Conservation (phyloP, 805 yeast genomes). For the Priceomyces fermenticarens region DNA sequence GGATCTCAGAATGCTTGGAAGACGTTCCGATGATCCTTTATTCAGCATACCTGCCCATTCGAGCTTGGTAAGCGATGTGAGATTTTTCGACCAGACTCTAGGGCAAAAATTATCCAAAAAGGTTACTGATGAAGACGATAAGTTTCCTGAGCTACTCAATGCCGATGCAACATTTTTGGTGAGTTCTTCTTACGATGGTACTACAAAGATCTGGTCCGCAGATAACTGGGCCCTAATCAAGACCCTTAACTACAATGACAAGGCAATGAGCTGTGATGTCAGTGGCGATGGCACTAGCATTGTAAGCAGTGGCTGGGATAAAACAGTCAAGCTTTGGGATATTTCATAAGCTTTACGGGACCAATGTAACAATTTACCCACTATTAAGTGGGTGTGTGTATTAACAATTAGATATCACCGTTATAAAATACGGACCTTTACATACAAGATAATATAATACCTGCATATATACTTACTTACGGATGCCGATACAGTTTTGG, state of each 20-base stretch:
- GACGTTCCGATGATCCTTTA: conserved; percentile 27
- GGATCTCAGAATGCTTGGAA: conserved; percentile 62
- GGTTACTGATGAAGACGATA: conserved; percentile 28
- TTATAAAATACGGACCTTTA: not conserved
- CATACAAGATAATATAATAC: not conserved
- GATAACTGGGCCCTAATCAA: conserved; percentile 66
- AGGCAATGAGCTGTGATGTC: conserved; percentile 69
- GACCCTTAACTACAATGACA: conserved; percentile 58
- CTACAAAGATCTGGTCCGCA: conserved; percentile 55
- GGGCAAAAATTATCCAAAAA: conserved; percentile 10
- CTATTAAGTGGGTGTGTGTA: not conserved
- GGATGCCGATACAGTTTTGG: no score
- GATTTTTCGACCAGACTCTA: conserved; percentile 38
- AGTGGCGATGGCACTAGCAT: conserved; percentile 40
- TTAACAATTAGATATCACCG: not conserved
- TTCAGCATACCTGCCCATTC: conserved; percentile 71
- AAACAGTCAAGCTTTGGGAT: conserved; percentile 66
- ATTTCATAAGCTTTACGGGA: not conserved
- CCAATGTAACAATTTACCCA: no score
- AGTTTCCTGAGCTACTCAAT: conserved; percentile 25
- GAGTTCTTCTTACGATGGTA: conserved; percentile 71
- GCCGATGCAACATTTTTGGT: conserved; percentile 48
- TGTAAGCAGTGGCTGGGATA: conserved; percentile 80
- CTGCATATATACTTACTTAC: no score
- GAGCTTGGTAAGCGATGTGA: conserved; percentile 64